These are phyloP conservation scores for Linnemannia exigua DNA, from an alignment of 192 early-diverging fungal genomes.

Conservation along the genomic window DNA sequence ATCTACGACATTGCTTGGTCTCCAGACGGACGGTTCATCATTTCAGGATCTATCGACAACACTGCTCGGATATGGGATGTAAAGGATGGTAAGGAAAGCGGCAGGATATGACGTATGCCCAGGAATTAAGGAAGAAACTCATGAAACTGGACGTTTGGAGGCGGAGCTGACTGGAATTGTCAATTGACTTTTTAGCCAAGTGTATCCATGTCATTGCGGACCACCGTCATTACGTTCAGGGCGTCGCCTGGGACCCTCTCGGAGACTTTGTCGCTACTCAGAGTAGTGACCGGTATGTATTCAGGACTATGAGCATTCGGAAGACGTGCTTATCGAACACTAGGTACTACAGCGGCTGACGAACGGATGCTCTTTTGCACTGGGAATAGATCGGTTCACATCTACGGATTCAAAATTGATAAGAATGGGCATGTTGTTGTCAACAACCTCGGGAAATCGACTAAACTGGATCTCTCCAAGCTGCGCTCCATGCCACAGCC, in stretches of 20 bases:
- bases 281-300: constrained; percentile 87
- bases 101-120: background rate
- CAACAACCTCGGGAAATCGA: constrained; percentile 41
- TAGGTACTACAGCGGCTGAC: background rate
- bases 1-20: constrained; percentile 97
- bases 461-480: constrained; percentile 50
- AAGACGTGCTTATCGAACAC: background rate
- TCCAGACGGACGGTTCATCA: constrained; percentile 83
- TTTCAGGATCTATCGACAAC: constrained; percentile 91
- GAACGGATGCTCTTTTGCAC: background rate
- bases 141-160: background rate
- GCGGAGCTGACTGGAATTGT: background rate
- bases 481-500: constrained; percentile 32
- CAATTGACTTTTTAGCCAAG: constrained; percentile 59
- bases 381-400: constrained; percentile 59
- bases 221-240: constrained; percentile 96
- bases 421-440: constrained; percentile 43
- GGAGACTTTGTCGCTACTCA: constrained; percentile 91
- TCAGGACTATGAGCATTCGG: background rate
- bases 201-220: constrained; percentile 84
- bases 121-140: background rate
- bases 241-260: constrained; percentile 95
- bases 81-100: constrained; percentile 67
- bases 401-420: constrained; percentile 55
- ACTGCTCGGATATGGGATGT: constrained; percentile 90